Base-by-base conservation (phyloP, 1,284 basidiomycete genomes). In the Rhodofomes roseus region DNA sequence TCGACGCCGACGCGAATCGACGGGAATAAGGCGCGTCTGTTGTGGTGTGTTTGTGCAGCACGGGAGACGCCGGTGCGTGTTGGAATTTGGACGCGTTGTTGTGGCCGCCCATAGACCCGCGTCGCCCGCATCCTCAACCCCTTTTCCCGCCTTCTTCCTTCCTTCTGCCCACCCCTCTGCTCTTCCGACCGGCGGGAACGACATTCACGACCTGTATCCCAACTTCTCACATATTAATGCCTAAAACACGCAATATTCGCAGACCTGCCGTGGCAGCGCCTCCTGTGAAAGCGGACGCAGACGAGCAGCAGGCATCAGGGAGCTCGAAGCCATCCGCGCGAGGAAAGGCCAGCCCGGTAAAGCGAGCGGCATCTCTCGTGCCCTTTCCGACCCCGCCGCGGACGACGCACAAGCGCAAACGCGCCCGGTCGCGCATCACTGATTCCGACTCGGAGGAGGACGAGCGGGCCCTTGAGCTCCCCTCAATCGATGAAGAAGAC, bases 351-450 rank as follows among this genome's bases (percentile, higher is more conserved):
- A 36, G 50, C 23, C 61, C 61, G 14, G 46, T 62, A 34, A 65
- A 64, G 31, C 67, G 70, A 22, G 58, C 63, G 22, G 65, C 69
- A 16, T 69, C 71, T 0, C 62, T 68, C 16, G 66, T 67, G 16
- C 68, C 71, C 18, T 72, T 74, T 20, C 75, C 74, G 1, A 76
- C 75, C 0, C 75, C 75, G 2, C 75, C 75, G 4, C 62, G 65
- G 18, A 76, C 75, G n/a, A 64, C 68, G 37, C 65, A 68, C 62
- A 75, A 74, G 63, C 70, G 72, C 51, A 72, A 74, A 60, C 70
- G 74, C 7, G 66, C 71, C 1, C 67, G 68, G 36, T 72, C 69
- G 37, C 68, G 71, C 31, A 69, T 66, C 31, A 72, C 72, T 8
- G 74, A 74, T 56, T 74, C 74, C 4, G 73, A 71, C 22, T 67